Conservation (phyloP, 768 basidiomycete genomes). For the Auricularia cornea region DNA sequence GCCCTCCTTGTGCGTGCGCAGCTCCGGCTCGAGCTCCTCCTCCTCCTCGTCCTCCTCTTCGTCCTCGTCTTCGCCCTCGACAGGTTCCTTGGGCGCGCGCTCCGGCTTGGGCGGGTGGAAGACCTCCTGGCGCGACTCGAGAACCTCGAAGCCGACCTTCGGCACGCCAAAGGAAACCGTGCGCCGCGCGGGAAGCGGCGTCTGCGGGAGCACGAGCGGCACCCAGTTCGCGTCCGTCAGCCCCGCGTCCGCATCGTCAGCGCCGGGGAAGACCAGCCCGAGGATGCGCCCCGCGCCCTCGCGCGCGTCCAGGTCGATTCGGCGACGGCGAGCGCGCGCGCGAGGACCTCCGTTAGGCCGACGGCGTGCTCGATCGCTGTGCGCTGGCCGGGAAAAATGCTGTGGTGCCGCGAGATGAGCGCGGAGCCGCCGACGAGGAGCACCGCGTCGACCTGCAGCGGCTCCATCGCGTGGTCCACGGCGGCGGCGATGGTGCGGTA, state of each 20-base stretch:
- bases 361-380: slow-evolving; percentile 55
- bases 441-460: slow-evolving; percentile 66
- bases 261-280: slow-evolving; percentile 57
- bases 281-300: slow-evolving; percentile 53
- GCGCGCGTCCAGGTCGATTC: slow-evolving; percentile 38
- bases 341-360: slow-evolving; percentile 70
- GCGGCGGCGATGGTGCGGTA: slow-evolving; percentile 49
- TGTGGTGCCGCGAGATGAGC: slow-evolving; percentile 47
- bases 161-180: slow-evolving; percentile 50
- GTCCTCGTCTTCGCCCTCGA: slow-evolving; percentile 42
- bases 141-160: slow-evolving; percentile 57
- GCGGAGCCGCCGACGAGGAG: slow-evolving; percentile 74
- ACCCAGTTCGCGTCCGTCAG: slow-evolving; percentile 41
- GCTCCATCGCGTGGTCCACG: slow-evolving; percentile 46
- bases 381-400: slow-evolving; percentile 43
- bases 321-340: slow-evolving; percentile 55
- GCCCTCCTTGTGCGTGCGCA: not conserved
- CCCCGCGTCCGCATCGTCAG: too few relatives aligned
- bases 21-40: slow-evolving; percentile 45
- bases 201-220: slow-evolving; percentile 59
- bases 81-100: slow-evolving; percentile 38
- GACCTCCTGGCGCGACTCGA: slow-evolving; percentile 62
- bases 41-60: slow-evolving; percentile 37
- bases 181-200: slow-evolving; percentile 60
- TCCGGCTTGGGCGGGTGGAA: slow-evolving; percentile 31